phyloP scores from a whole-genome alignment of 768 basidiomycete genomes.

The Clathrus columnatus region DNA sequence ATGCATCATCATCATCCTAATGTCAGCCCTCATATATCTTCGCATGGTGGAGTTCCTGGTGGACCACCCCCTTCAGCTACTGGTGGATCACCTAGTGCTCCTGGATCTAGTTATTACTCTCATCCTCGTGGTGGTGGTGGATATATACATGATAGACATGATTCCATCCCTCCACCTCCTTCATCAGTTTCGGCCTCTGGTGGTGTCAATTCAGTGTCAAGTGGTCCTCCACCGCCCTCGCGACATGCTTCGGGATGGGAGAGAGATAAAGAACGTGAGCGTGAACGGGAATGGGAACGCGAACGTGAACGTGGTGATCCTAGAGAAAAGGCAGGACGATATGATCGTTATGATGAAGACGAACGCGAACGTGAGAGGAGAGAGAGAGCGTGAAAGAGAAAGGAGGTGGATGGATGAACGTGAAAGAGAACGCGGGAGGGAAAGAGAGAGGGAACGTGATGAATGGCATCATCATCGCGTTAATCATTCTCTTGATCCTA shows the following conservation, averaged over 20 bases:
- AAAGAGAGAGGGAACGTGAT: constrained; percentile 32
- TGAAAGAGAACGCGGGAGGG: constrained; percentile 20
- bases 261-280: constrained; percentile 6
- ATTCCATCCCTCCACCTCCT: neutral
- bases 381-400: neutral
- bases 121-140: neutral
- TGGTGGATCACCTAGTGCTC: neutral
- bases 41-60: neutral
- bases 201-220: neutral
- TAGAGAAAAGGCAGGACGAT: neutral
- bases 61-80: neutral
- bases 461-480: constrained; percentile 20
- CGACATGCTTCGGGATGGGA: neutral
- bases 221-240: neutral
- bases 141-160: neutral
- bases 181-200: no score
- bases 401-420: constrained; percentile 34
- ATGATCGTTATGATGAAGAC: neutral
- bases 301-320: constrained; percentile 12
- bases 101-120: neutral
- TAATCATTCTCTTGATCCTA: neutral
- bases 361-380: neutral
- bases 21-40: neutral
- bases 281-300: constrained; percentile 30
- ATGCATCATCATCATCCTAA: neutral